A percentile compares a stretch with the other conserved stretches of the same genome.
These are phyloP conservation scores for Mucor piriformis DNA, from an alignment of 371 early-diverging fungal genomes.

Conservation along the genomic window DNA sequence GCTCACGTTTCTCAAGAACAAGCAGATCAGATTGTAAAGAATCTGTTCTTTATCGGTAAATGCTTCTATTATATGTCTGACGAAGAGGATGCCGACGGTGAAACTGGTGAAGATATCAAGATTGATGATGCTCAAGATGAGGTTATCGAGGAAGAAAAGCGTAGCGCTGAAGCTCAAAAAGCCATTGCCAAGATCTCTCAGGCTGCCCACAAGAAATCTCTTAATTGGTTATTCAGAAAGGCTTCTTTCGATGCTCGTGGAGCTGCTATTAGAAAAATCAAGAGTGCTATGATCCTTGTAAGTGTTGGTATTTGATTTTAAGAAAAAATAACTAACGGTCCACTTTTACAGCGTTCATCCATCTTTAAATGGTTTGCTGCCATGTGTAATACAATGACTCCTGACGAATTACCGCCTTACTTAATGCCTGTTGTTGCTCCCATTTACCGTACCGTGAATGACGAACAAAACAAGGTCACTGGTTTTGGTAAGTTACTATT, in stretches of 20 bases:
- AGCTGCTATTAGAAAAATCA: constrained; percentile 48
- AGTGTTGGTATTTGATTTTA: not conserved
- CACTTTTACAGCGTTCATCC: constrained; percentile 62
- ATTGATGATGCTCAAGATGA: constrained; percentile 39
- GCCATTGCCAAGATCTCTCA: constrained; percentile 20
- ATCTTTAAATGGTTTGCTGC: constrained; percentile 94
- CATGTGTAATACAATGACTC: constrained; percentile 65
- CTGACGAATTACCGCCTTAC: constrained; percentile 64
- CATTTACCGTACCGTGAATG: constrained; percentile 81
- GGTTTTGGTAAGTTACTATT: constrained; percentile 51
- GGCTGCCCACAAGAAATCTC: constrained; percentile 38
- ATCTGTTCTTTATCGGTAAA: constrained; percentile 88
- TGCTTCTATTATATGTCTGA: constrained; percentile 61
- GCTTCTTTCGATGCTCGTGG: constrained; percentile 73
- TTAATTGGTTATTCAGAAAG: constrained; percentile 68
- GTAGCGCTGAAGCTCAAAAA: constrained; percentile 10
- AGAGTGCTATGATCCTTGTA: constrained; percentile 54
- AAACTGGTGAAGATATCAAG: constrained; percentile 31
- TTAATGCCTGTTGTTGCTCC: constrained; percentile 75
- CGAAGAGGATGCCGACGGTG: constrained; percentile 47
- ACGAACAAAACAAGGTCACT: constrained; percentile 66
- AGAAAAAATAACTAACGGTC: not conserved
- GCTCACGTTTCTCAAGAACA: constrained; percentile 73
- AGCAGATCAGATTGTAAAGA: constrained; percentile 90
- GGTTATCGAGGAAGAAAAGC: constrained; percentile 25